phyloP scores from a whole-genome alignment of 257 asterid species.

The Striga asiatica region DNA sequence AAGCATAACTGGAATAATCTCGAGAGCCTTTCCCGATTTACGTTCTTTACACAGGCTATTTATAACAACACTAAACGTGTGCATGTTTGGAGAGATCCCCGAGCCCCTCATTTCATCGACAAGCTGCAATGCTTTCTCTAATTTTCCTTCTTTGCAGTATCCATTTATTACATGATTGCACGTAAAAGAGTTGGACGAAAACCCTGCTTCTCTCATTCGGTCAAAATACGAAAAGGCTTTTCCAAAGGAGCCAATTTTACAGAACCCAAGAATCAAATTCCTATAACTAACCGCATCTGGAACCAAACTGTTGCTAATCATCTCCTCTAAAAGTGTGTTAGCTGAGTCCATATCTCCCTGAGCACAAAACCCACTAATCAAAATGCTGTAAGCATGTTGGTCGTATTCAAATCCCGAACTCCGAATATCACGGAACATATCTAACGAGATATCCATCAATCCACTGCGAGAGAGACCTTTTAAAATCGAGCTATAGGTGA shows the following conservation, averaged over 20 bases:
- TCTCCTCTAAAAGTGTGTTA: slow-evolving; percentile 36
- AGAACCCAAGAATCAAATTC: slow-evolving; percentile 33
- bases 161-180: slow-evolving; percentile 29
- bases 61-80: slow-evolving; percentile 26
- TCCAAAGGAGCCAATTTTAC: slow-evolving; percentile 27
- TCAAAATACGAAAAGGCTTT: slow-evolving; percentile 24
- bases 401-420: slow-evolving; percentile 34
- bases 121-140: slow-evolving; percentile 28
- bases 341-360: slow-evolving; percentile 44
- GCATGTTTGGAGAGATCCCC: slow-evolving; percentile 26
- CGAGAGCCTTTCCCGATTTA: slow-evolving; percentile 34
- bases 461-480: slow-evolving; percentile 32
- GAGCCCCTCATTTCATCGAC: slow-evolving; percentile 22
- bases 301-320: slow-evolving; percentile 29
- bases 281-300: slow-evolving; percentile 10
- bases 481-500: slow-evolving; percentile 40
- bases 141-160: slow-evolving; percentile 31
- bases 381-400: slow-evolving; percentile 31
- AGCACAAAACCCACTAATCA: slow-evolving; percentile 42
- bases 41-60: slow-evolving; percentile 36
- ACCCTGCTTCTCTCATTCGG: slow-evolving; percentile 24
- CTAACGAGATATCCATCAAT: slow-evolving; percentile 22
- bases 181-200: slow-evolving; percentile 17
- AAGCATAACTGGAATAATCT: slow-evolving; percentile 48
- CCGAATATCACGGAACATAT: slow-evolving; percentile 28